A percentile compares a stretch with the other conserved stretches of the same genome.
phyloP scores from a whole-genome alignment of 768 basidiomycete genomes.

The Crepidotus variabilis region DNA sequence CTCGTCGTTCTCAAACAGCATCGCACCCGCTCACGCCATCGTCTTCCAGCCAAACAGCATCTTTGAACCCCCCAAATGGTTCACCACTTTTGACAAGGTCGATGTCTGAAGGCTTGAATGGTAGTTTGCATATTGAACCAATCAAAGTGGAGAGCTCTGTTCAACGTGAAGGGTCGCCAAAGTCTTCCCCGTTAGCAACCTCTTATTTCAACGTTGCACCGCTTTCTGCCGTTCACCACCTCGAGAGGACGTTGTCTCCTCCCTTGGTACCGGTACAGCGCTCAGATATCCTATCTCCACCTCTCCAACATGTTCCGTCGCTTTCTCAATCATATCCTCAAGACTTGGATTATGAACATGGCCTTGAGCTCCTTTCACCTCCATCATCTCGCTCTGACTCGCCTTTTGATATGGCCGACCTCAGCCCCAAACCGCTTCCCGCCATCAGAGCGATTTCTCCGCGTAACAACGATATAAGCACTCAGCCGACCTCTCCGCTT shows the following conservation, averaged over 20 bases:
- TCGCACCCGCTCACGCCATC: neutral
- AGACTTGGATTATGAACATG: conserved; percentile 39
- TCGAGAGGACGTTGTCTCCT: neutral
- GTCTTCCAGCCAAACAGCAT: neutral
- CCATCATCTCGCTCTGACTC: conserved; percentile 39
- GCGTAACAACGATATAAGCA: neutral
- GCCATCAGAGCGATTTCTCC: neutral
- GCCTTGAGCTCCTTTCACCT: conserved; percentile 39
- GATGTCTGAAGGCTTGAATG: no score
- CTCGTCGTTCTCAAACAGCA: conserved; percentile 1
- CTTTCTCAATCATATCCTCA: conserved; percentile 41
- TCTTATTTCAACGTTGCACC: neutral
- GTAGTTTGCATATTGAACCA: no score
- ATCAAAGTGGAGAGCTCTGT: no score
- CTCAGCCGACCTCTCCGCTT: neutral
- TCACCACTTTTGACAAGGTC: neutral
- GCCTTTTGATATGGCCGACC: conserved; percentile 31
- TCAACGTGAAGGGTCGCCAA: neutral
- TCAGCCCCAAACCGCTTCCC: conserved; percentile 14
- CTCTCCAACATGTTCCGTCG: conserved; percentile 25
- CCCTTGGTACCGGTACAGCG: conserved; percentile 4
- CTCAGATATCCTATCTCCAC: conserved; percentile 8
- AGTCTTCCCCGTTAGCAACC: neutral
- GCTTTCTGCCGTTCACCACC: neutral
- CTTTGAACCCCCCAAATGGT: neutral